These are phyloP conservation scores for Apiospora koreana DNA, from an alignment of 2,329 filamentous ascomycete species.

Conservation along the genomic window DNA sequence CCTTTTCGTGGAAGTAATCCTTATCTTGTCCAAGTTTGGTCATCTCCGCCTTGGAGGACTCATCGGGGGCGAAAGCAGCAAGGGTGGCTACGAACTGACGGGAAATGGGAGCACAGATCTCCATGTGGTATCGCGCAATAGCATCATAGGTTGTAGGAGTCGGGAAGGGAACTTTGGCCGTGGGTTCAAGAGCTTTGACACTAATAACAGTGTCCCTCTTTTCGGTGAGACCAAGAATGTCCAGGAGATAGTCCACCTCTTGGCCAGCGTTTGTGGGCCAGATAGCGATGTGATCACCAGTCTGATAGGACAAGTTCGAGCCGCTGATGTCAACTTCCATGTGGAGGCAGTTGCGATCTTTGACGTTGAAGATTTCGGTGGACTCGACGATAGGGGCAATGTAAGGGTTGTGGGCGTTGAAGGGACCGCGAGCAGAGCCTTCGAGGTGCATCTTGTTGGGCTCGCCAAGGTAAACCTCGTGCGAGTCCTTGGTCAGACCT, in stretches of 20 bases:
- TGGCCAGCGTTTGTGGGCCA: slow-evolving; percentile 95
- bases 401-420: slow-evolving; percentile 95
- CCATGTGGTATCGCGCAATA: slow-evolving; percentile 91
- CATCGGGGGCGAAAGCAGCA: slow-evolving; percentile 85
- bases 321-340: slow-evolving; percentile 90
- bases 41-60: slow-evolving; percentile 84
- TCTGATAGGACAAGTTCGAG: slow-evolving; percentile 91
- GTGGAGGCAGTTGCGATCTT: slow-evolving; percentile 93
- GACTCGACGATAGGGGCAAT: slow-evolving; percentile 93
- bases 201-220: slow-evolving; percentile 83
- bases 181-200: slow-evolving; percentile 90
- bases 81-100: slow-evolving; percentile 91
- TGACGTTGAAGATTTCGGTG: slow-evolving; percentile 84
- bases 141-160: slow-evolving; percentile 96
- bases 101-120: slow-evolving; percentile 92
- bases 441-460: slow-evolving; percentile 96
- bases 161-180: slow-evolving; percentile 96
- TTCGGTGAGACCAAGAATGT: slow-evolving; percentile 70
- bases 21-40: slow-evolving; percentile 87
- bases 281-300: slow-evolving; percentile 93
- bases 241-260: slow-evolving; percentile 88
- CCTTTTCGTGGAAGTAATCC: slow-evolving; percentile 89
- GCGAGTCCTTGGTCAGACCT: slow-evolving; percentile 70
- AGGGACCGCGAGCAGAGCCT: slow-evolving; percentile 80
- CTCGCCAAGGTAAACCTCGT: slow-evolving; percentile 90